Base-by-base conservation (phyloP, 805 yeast genomes). In the Lipomyces starkeyi region DNA sequence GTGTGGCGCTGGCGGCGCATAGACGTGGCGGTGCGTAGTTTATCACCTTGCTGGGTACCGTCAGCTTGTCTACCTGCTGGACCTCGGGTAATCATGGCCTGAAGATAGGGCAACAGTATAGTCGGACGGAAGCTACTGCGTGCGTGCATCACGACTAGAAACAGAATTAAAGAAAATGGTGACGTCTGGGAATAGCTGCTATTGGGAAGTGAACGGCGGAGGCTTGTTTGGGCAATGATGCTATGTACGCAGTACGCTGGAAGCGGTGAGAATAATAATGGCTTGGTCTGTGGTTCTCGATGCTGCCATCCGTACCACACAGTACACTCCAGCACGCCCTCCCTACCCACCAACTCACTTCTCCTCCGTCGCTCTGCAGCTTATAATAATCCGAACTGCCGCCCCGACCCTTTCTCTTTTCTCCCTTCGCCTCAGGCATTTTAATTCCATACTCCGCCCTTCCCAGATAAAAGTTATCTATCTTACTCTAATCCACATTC, bases 351-450 rank as follows among this genome's bases (percentile, higher is more conserved):
- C 56, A 53, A 25, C 56, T 7, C 32, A 1, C 17, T 25, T 6
- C n/a, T 11, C 29, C n/a, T 17, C 56, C 34, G 34, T 53, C 56
- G 11, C 14, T 14, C 34, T 53, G 56, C 56, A 22, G 56, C 17
- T 25, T 64, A 54, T 64, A 65, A 58, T 43, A 43, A 43, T 43
- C 49, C 49, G 59, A 22, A 20, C 52, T 47, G 49, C 32, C 58
- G 59, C 53, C 59, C 60, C 22, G 32, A 43, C 54, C 61, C 3
- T 7, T 49, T 35, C 54, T 43, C 62, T 58, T 27, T 25, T 61
- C 47, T 43, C 47, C 43, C 32, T 27, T 37, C 53, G 52, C 54
- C 58, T 57, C 40, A 29, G n/a, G 34, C 22, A 56, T 14, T 2
- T 14, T 32, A 7, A 40, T 25, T 22, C 17, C 2, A 7, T 47